Evolutionary conservation across 176 grass and related monocot genomes (phyloP), one percentile per base, ranked within the genome.

Genomic region (Calamus simplicifolius): DNA sequence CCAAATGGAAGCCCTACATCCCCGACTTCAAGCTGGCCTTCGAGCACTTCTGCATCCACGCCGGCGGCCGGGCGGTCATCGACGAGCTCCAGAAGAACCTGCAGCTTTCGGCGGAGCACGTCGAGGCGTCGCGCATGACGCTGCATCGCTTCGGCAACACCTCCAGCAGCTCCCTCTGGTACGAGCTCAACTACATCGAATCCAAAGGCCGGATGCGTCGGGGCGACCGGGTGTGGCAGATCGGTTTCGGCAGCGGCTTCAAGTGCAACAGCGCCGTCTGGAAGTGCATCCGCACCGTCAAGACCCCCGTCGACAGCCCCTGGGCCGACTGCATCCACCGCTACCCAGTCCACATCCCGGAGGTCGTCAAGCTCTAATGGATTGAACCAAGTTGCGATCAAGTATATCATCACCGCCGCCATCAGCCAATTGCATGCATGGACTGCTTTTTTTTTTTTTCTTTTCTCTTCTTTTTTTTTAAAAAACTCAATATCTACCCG

Each of bases 201-300:
- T 80, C 85, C 25, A 95, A 95, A 54, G 89, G 89, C 0, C 82
- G 89, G 52, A 89, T 95, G 89, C 73, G 59, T 75, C 76, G 79
- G 31, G 89, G 89, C 4, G 76, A 95, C 76, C 81, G 89, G 62
- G 79, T 95, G 51, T 95, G 89, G 85, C 85, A 89, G 78, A 95
- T 95, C 66, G 90, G 90, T 0, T 95, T 95, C 69, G 85, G 90
- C 63, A 81, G 77, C 48, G 90, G 90, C 0, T 95, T 95, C 79
- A 95, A 89, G 70, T 95, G 90, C 76, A 95, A 95, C 90, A 95
- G 90, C 78, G 90, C 90, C 10, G 90, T 95, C 17, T 95, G 90
- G 90, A 89, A 86, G 73, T 89, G 90, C 73, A 69, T 89, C 27
- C 79, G 76, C 48, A 70, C 67, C 30, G 50, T 89, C 50, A 89